Evolutionary conservation across 1,284 basidiomycete genomes (phyloP), one percentile per base, ranked within the genome.

Genomic region (Acaromyces ingoldii): DNA sequence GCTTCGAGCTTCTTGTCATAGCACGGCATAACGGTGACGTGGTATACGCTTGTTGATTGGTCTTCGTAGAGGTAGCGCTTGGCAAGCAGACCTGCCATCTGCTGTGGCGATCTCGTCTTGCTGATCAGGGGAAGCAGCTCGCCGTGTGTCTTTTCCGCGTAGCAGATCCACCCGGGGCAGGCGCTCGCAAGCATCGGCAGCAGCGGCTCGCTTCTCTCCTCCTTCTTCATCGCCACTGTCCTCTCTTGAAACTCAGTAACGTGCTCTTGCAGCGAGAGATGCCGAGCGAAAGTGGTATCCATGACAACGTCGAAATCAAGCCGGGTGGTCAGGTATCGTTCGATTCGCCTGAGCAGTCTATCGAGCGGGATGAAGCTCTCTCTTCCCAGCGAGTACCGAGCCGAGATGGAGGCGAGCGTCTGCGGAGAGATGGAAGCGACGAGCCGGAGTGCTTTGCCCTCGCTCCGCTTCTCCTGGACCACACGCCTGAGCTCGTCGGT

Each of bases 1-100:
- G 95, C 93, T 78, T 99, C 95, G 24, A 99, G 85, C 76, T 99
- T 99, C 79, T 98, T 98, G 81, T 99, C 95, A 77, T 97, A 98
- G 78, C 95, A 99, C 0, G 93, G 92, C 92, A 98, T 98, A 36
- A 97, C 90, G 0, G 90, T 84, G 57, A 97, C 89, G 69, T 99
- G 95, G 76, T 97, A 98, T 17, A 71, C 57, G 25, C 21, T 50
- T 17, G 30, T 42, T 13, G 3, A 13, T 3, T n/a, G 38, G 13
- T 19, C 11, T 34, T 39, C 30, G 31, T 28, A 36, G 30, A 45
- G 2, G 11, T 30, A 85, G 85, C 90, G 80, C 79, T 98, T 98
- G 51, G 92, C 89, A 38, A 99, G 77, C 2, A 87, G 86, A 4
- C 95, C 95, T 83, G 93, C 90, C 46, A 95, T 81, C 66, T 91